phyloP scores from a whole-genome alignment of 2,329 filamentous ascomycete genomes.

The Fusarium cicatricum region DNA sequence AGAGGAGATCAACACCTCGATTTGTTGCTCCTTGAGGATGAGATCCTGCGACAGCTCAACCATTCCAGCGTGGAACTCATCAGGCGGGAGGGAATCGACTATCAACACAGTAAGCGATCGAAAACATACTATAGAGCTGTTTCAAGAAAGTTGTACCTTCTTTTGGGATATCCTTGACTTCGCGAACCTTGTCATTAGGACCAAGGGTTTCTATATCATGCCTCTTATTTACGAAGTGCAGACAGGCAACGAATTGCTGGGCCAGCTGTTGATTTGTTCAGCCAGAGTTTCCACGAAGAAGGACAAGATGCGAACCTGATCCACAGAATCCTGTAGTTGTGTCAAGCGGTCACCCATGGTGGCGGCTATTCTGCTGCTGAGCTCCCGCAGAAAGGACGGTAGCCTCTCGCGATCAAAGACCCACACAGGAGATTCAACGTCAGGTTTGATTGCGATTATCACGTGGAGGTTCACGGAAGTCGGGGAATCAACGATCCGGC shows the following conservation, averaged over 20 bases:
- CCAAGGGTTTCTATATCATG: slow-evolving; percentile 71
- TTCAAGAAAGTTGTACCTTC: slow-evolving; percentile 52
- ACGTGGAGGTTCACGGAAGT: slow-evolving; percentile 33
- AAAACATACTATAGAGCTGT: not conserved
- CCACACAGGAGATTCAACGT: not conserved
- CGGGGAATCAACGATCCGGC: slow-evolving; percentile 45
- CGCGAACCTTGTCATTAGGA: slow-evolving; percentile 65
- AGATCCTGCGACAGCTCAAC: slow-evolving; percentile 79
- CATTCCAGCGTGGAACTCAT: slow-evolving; percentile 72
- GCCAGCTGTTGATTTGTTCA: slow-evolving; percentile 59
- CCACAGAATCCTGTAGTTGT: slow-evolving; percentile 84
- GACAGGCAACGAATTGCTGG: slow-evolving; percentile 72
- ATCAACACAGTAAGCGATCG: slow-evolving; percentile 7
- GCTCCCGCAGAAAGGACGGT: slow-evolving; percentile 1
- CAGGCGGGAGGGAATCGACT: slow-evolving; percentile 69
- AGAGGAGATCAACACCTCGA: slow-evolving; percentile 77
- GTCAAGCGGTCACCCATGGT: slow-evolving; percentile 79
- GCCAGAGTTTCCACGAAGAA: not conserved
- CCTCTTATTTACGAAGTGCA: slow-evolving; percentile 72
- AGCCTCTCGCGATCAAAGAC: not conserved
- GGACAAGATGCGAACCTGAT: slow-evolving; percentile 65
- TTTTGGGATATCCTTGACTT: slow-evolving; percentile 63
- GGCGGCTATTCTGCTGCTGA: slow-evolving; percentile 7
- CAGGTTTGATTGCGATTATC: slow-evolving; percentile 7
- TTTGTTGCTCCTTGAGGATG: slow-evolving; percentile 83